Evolutionary conservation across 208 protist species (phyloP), one percentile per base, ranked within the genome.

Genomic region (Paratrypanosoma confusum): DNA sequence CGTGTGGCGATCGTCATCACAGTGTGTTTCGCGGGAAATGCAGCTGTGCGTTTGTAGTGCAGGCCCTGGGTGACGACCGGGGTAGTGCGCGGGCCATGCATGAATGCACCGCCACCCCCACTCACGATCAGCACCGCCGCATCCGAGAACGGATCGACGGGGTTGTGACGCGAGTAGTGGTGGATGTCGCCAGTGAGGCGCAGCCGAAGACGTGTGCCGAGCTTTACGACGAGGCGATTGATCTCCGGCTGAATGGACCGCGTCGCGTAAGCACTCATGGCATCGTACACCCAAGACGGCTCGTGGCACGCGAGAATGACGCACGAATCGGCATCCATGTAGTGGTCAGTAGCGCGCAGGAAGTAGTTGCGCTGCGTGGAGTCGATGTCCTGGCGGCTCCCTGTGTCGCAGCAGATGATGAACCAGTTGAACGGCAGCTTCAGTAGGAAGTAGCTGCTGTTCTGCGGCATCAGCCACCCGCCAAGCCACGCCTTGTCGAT

Each of bases 381-480:
- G 47, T 93, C 79, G 39, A 93, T 84, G 62, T 93, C 84, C 43
- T 67, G 31, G 23, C 36, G 53, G 39, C 68, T 81, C 28, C 78
- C 79, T 8, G 76, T 81, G 62, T 93, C 80, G 10, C 64, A 55
- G 57, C 80, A 85, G 11, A 93, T 56, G 24, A 93, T 65, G 48
- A 77, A 90, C 84, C 84, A 90, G 65, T 86, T 81, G 50, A 68
- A 43, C 8, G 80, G 84, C 44, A 93, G 71, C 25, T 56, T 31
- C 18, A 90, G 45, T 33, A 81, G 58, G 58, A 88, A 90, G 60
- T 75, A 93, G 42, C 69, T 80, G 49, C 64, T 87, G 3, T 54
- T 43, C 64, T 93, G 84, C 36, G 84, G 84, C 71, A 93, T 74
- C 44, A 86, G 48, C 81, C 84, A 89, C 32, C 84, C 80, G 10